phyloP scores from a whole-genome alignment of 202 grass and related monocot genomes.

The Carex sylvatica region DNA sequence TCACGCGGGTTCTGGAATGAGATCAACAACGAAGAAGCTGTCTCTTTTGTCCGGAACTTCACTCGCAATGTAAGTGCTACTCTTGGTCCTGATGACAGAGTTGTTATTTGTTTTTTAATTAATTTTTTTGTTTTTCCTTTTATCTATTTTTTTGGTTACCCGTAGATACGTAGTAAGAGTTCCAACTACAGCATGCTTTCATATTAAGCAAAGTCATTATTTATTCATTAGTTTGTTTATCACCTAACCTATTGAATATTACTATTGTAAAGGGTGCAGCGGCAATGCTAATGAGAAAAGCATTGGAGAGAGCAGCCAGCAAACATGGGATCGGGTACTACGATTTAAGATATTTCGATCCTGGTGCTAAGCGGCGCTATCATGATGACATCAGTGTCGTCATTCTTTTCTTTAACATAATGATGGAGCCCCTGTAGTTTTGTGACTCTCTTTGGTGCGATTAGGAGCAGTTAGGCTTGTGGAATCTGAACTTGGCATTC shows the following conservation, averaged over 20 bases:
- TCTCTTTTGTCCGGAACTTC: slow-evolving; percentile 38
- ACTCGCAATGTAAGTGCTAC: slow-evolving; percentile 35
- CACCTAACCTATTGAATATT: neutral
- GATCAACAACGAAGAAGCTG: slow-evolving; percentile 50
- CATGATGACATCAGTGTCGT: neutral
- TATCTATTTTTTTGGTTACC: too few species aligned
- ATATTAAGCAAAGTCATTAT: neutral
- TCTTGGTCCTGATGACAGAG: too few species aligned
- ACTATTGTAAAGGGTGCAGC: neutral
- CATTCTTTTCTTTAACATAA: neutral
- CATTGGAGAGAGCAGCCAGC: neutral
- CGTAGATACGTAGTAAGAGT: neutral
- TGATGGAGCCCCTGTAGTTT: too few species aligned
- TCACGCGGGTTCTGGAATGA: slow-evolving; percentile 60
- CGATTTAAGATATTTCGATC: neutral
- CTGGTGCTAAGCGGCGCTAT: too few species aligned
- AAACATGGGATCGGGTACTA: neutral
- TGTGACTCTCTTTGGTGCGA: neutral
- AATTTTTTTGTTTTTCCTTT: too few species aligned
- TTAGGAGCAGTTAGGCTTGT: neutral
- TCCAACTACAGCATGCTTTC: neutral
- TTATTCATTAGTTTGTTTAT: neutral
- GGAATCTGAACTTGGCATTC: neutral
- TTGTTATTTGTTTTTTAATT: too few species aligned
- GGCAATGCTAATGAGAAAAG: neutral